phyloP scores from a whole-genome alignment of 1,139 yeast species.

The Groenewaldozyma auringiensis region DNA sequence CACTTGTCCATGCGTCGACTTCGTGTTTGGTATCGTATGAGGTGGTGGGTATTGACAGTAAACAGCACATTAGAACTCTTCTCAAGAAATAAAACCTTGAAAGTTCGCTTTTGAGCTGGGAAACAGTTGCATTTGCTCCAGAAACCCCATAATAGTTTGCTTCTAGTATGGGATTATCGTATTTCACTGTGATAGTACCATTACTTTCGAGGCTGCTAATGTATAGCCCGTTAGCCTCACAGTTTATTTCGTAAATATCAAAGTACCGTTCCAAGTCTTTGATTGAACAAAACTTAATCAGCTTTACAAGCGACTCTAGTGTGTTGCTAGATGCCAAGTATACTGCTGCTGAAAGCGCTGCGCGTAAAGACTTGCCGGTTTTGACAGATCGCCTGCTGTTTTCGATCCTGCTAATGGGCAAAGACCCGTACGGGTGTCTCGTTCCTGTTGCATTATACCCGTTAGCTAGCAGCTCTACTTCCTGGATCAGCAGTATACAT shows the following conservation, averaged over 20 bases:
- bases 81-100: conserved; percentile 34
- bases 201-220: neutral
- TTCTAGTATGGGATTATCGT: neutral
- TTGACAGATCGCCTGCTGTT: conserved; percentile 8
- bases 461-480: conserved; percentile 31
- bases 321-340: conserved; percentile 23
- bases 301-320: conserved; percentile 24
- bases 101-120: conserved; percentile 27
- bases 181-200: neutral
- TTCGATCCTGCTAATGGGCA: conserved; percentile 15
- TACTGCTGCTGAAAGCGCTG: conserved; percentile 28
- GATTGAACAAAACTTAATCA: conserved; percentile 27
- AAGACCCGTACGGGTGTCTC: neutral
- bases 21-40: conserved; percentile 24
- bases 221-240: conserved; percentile 3
- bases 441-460: conserved; percentile 22
- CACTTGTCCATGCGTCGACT: conserved; percentile 27
- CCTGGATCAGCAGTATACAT: conserved; percentile 30
- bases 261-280: conserved; percentile 36
- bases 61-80: conserved; percentile 36
- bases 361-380: conserved; percentile 25
- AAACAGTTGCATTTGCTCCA: conserved; percentile 25
- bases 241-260: conserved; percentile 34
- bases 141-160: conserved; percentile 21
- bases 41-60: conserved; percentile 32